Evolutionary conservation across 2,329 filamentous ascomycete genomes (phyloP).

Genomic region (Fusarium aywerte): DNA sequence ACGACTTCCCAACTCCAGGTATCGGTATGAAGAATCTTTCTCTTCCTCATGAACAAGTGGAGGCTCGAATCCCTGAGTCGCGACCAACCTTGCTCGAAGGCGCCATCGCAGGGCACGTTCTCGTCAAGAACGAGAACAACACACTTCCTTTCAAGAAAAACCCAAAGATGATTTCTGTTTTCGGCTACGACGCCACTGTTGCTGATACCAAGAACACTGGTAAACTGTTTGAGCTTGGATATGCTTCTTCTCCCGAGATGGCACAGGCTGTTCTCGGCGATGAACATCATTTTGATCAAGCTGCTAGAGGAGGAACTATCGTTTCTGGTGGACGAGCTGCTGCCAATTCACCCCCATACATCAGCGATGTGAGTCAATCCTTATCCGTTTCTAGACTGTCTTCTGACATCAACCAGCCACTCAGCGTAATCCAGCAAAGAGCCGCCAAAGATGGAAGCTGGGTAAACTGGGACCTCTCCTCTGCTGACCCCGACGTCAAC

Average conservation of each 20-base stretch:
- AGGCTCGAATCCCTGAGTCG: slow-evolving; percentile 61
- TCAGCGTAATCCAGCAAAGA: slow-evolving; percentile 61
- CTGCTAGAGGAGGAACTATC: slow-evolving; percentile 63
- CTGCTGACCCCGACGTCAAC: slow-evolving; percentile 51
- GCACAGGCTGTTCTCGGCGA: slow-evolving; percentile 56
- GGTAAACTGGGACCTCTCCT: slow-evolving; percentile 60
- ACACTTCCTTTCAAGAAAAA: slow-evolving; percentile 70
- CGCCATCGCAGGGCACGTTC: slow-evolving; percentile 70
- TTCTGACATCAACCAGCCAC: slow-evolving; percentile 23
- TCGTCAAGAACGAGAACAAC: slow-evolving; percentile 77
- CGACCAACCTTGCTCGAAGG: slow-evolving; percentile 60
- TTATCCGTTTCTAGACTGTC: accelerated
- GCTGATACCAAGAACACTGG: slow-evolving; percentile 61
- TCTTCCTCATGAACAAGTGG: slow-evolving; percentile 56
- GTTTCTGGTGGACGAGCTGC: slow-evolving; percentile 63
- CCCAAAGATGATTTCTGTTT: slow-evolving; percentile 66
- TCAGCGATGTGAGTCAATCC: slow-evolving; percentile 54
- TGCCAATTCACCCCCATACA: slow-evolving; percentile 61
- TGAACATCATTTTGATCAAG: slow-evolving; percentile 59
- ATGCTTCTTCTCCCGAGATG: slow-evolving; percentile 60
- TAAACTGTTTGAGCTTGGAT: slow-evolving; percentile 57
- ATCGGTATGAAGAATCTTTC: slow-evolving; percentile 71
- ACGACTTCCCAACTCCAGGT: slow-evolving; percentile 57
- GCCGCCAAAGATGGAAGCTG: slow-evolving; percentile 65
- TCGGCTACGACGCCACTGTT: slow-evolving; percentile 71